phyloP scores from a whole-genome alignment of 2,329 filamentous ascomycete species.

The Colletotrichum melonis region DNA sequence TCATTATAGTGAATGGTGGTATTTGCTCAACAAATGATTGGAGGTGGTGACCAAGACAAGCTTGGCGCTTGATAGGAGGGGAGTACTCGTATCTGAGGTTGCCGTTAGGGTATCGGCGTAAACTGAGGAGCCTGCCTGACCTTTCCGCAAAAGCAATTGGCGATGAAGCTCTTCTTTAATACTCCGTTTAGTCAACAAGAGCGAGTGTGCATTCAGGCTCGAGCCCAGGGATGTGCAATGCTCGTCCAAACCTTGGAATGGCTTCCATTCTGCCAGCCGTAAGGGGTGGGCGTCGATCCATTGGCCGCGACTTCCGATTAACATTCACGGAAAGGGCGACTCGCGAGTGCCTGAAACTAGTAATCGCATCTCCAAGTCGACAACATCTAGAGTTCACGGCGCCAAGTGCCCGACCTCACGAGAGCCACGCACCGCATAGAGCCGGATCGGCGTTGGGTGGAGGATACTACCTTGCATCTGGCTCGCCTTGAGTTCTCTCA shows the following conservation, averaged over 20 bases:
- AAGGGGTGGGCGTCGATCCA: neutral
- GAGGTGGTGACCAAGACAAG: constrained; percentile 10
- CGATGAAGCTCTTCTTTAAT: constrained; percentile 21
- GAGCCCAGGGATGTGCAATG: constrained; percentile 14
- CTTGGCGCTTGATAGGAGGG: constrained; percentile 3
- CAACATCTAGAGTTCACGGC: constrained; percentile 6
- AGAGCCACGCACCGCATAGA: neutral
- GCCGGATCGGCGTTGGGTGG: constrained; percentile 12
- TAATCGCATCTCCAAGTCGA: neutral
- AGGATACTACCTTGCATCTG: neutral
- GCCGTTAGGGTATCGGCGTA: constrained; percentile 21
- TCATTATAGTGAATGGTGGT: constrained; percentile 13
- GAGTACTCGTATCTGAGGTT: constrained; percentile 10
- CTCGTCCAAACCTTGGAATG: constrained; percentile 22
- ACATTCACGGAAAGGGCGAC: constrained; percentile 23
- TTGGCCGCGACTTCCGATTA: constrained; percentile 14
- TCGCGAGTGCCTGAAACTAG: constrained; percentile 30
- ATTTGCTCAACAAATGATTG: neutral
- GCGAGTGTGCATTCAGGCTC: neutral
- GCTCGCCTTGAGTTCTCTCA: neutral
- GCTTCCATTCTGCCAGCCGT: neutral
- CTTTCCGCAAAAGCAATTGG: fast-evolving
- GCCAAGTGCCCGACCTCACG: neutral
- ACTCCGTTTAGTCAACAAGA: neutral
- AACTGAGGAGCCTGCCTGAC: constrained; percentile 27